Conservation (phyloP, 352 stramenopile species). For the Phytopythium mirpurense region DNA sequence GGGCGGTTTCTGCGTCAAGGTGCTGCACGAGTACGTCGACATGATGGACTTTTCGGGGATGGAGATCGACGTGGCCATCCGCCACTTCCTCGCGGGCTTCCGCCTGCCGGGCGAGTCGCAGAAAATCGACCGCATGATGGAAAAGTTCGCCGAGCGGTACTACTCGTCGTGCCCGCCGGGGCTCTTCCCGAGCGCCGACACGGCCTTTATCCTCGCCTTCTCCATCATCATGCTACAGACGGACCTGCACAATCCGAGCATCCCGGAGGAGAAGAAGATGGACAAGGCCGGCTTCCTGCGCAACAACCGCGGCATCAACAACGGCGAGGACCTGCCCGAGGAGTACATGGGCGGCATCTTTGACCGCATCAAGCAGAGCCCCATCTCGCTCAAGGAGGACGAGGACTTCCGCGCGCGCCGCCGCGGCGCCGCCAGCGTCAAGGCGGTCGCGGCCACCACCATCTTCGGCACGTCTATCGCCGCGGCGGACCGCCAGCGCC, state of each 20-base stretch:
- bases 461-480: conserved; percentile 63
- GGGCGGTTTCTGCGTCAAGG: conserved; percentile 87
- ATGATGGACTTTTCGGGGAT: conserved; percentile 93
- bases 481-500: conserved; percentile 53
- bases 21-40: conserved; percentile 96
- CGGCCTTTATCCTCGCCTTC: conserved; percentile 98
- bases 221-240: conserved; percentile 86
- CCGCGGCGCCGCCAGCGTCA: conserved; percentile 20
- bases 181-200: conserved; percentile 95
- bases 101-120: conserved; percentile 98
- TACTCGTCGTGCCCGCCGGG: conserved; percentile 64
- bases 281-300: conserved; percentile 95
- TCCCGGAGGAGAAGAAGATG: conserved; percentile 97
- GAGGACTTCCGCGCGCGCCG: conserved; percentile 63
- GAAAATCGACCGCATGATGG: conserved; percentile 99
- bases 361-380: conserved; percentile 92
- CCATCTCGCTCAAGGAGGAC: conserved; percentile 97
- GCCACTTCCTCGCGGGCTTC: conserved; percentile 97
- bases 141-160: conserved; percentile 97
- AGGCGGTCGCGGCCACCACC: conserved; percentile 26
- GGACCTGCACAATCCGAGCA: conserved; percentile 99
- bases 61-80: conserved; percentile 97
- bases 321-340: conserved; percentile 92
- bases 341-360: conserved; percentile 95
- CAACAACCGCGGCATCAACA: conserved; percentile 97